Evolutionary conservation across 129 eudicot genomes (phyloP), one percentile per base, ranked within the genome.

Genomic region (Arctium lappa): DNA sequence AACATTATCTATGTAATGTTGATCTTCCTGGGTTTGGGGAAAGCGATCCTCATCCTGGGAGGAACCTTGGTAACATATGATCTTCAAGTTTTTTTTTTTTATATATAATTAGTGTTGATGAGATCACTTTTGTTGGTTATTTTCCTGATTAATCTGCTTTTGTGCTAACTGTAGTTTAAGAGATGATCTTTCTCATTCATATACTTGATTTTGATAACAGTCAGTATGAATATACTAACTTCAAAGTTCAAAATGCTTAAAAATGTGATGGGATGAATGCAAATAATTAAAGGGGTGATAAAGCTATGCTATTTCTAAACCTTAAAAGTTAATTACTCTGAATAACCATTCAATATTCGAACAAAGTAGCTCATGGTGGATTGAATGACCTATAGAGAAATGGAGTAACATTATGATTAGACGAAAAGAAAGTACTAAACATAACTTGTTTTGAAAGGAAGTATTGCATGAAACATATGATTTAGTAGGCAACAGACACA

Each of bases 11-110:
- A n/a, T n/a, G n/a, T n/a, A n/a, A n/a, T n/a, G n/a, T n/a, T 85
- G 98, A 94, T 86, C 89, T 92, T 84, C 98, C 98, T n/a, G 98
- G 98, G n/a, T 91, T 94, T 84, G 98, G 98, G 69, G 98, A 92
- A 87, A 94, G 98, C 79, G 97, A 92, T 92, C 94, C 97, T 76
- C 96, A 94, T 85, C 97, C 94, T 15, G 42, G 78, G 16, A 91
- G 98, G 89, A 87, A 85, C 79, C 97, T 94, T 7, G n/a, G n/a
- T n/a, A n/a, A n/a, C n/a, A n/a, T n/a, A n/a, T n/a, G n/a, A n/a
- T n/a, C n/a, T n/a, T 18, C 38, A 78, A 62, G 2, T 37, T 18
- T 10, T 36, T n/a, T 38, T 12, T 3, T n/a, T n/a, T n/a, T n/a
- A n/a, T n/a, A 46, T 70, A 48, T 70, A n/a, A 3, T 11, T 34